Base-by-base conservation (phyloP, 495 filamentous ascomycete genomes). In the Cercophora newfieldiana region DNA sequence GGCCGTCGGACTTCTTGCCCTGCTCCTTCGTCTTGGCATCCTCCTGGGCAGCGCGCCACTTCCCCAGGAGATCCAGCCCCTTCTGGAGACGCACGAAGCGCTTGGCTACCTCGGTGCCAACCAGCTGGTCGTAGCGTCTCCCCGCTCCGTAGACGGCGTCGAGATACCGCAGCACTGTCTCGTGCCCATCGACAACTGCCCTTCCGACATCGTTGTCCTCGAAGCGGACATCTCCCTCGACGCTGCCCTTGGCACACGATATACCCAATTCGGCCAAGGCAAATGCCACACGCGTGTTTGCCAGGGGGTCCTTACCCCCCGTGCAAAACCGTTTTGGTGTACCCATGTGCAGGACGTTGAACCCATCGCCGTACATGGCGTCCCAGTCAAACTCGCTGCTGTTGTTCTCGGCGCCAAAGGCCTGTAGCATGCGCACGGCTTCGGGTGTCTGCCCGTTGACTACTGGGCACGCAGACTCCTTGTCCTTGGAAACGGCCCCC, bases 361-460 rank as follows among this genome's bases (percentile, higher is more conserved):
- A 97, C 0, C 95, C 95, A 0, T 64, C 64, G 1, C 94, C 96
- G 69, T 99, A 99, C 16, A 83, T 73, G 1, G 76, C 80, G 22
- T 88, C 82, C 96, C 95, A 97, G 69, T 93, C 86, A 69, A 97
- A 96, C 0, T 79, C 83, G 3, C 70, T 78, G 21, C 83, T 75
- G 53, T 90, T 89, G 69, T 98, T 99, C 77, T 99, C 95, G 19
- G 82, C 83, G 3, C 93, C 91, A 75, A 99, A 98, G 0, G 90
- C 91, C 37, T 78, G 79, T 48, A 99, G 81, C 75, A 99, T 83
- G 30, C 74, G 77, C 63, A 93, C 86, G 0, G 89, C 88, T 63
- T 91, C 85, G 8, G 79, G 76, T 0, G 82, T 79, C 60, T 91
- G 84, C 0, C 88, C 92, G 65, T 91, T 92, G 48, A 91, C 75